A percentile compares a stretch with the other conserved stretches of the same genome.
These are phyloP conservation scores for Zalaria sp. DNA, from an alignment of 2,329 filamentous ascomycete genomes.

Conservation along the genomic window DNA sequence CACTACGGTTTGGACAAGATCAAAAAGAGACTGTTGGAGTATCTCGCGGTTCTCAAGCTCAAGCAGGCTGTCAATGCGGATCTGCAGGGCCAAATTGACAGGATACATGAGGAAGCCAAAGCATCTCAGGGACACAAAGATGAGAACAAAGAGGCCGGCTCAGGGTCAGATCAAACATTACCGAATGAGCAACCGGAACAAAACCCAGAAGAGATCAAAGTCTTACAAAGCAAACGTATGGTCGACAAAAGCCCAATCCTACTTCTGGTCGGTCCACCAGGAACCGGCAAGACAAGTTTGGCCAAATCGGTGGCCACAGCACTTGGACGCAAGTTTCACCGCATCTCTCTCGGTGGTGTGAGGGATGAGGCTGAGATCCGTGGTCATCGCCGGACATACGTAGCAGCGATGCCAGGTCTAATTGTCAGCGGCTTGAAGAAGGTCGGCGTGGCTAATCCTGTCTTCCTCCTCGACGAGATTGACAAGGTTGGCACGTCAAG, in stretches of 20 bases:
- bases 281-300: slow-evolving; percentile 89
- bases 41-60: slow-evolving; percentile 85
- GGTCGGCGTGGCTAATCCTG: slow-evolving; percentile 87
- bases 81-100: slow-evolving; percentile 61
- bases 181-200: slow-evolving; percentile 22
- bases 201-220: slow-evolving; percentile 48
- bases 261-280: slow-evolving; percentile 81
- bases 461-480: slow-evolving; percentile 92
- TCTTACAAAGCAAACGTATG: slow-evolving; percentile 70
- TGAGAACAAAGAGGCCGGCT: slow-evolving; percentile 18
- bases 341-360: slow-evolving; percentile 90
- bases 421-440: slow-evolving; percentile 91
- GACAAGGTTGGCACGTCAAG: slow-evolving; percentile 90
- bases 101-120: slow-evolving; percentile 30
- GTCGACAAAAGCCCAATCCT: slow-evolving; percentile 93
- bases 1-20: slow-evolving; percentile 95
- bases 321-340: slow-evolving; percentile 87
- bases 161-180: slow-evolving; percentile 9
- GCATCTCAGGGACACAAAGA: slow-evolving; percentile 21
- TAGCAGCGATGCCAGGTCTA: slow-evolving; percentile 95
- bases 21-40: slow-evolving; percentile 91
- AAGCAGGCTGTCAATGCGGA: slow-evolving; percentile 84
- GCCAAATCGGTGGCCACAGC: slow-evolving; percentile 87
- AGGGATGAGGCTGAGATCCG: slow-evolving; percentile 94
- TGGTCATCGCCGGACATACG: slow-evolving; percentile 87